These are phyloP conservation scores for Mycena kentingensis DNA, from an alignment of 768 basidiomycete genomes.

Conservation along the genomic window DNA sequence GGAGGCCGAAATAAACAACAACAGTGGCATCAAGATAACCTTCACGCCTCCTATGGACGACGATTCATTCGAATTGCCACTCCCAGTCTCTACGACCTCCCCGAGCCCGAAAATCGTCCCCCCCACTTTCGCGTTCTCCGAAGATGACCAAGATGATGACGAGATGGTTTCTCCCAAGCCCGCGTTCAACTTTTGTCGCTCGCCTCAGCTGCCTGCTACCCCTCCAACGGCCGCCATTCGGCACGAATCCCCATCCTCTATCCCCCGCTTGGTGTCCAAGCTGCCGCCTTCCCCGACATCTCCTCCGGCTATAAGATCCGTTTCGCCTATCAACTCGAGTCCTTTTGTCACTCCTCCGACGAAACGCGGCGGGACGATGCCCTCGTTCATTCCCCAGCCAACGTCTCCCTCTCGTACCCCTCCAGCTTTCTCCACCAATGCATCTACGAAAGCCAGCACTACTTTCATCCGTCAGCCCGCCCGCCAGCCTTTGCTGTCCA, in stretches of 20 bases:
- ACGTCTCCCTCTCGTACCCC: slow-evolving; percentile 45
- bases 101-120: slow-evolving; percentile 14
- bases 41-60: slow-evolving; percentile 61
- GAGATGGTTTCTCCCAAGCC: slow-evolving; percentile 29
- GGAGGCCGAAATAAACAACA: slow-evolving; percentile 50
- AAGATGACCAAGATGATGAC: slow-evolving; percentile 31
- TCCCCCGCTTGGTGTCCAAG: slow-evolving; percentile 46
- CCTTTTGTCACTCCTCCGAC: slow-evolving; percentile 52
- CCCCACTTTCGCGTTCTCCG: slow-evolving; percentile 16
- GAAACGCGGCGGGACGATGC: slow-evolving; percentile 48
- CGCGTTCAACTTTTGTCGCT: slow-evolving; percentile 38
- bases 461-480: slow-evolving; percentile 49
- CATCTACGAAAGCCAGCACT: slow-evolving; percentile 32
- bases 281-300: slow-evolving; percentile 34
- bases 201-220: slow-evolving; percentile 23
- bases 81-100: slow-evolving; percentile 15
- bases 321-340: slow-evolving; percentile 27
- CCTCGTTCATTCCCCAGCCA: slow-evolving; percentile 67
- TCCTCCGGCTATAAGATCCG: slow-evolving; percentile 29
- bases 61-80: slow-evolving; percentile 23
- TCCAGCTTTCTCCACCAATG: slow-evolving; percentile 32
- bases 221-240: slow-evolving; percentile 22
- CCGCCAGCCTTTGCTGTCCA: slow-evolving; percentile 40
- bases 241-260: slow-evolving; percentile 48
- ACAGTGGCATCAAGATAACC: slow-evolving; percentile 65